Base-by-base conservation (phyloP, 2,329 filamentous ascomycete species). In the Achaetomium macrosporum region DNA sequence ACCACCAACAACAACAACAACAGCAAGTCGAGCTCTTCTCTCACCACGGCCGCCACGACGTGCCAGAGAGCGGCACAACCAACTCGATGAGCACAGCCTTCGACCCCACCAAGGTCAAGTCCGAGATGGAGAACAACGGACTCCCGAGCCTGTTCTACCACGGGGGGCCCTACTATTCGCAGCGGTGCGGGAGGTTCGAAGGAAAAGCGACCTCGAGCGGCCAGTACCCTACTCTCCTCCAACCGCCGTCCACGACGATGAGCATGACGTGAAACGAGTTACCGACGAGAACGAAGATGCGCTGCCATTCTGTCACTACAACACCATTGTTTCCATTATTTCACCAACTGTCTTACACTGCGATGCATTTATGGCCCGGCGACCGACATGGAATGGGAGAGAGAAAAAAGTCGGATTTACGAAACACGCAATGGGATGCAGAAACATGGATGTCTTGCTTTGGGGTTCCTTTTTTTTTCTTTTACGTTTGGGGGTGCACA, bases 191-290 rank as follows among this genome's bases (percentile, higher is more conserved):
- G 15, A 72, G 75, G 10, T 82, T 77, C 57, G 78, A 82, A 49
- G 75, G 75, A 52, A 82, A 80, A 60, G 41, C 73, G 10, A 73
- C 67, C 41, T 79, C 78, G 5, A 67, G 66, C 19, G 78, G 77
- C 13, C 80, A 77, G 57, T 82, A 81, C 56, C 79, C 79, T 2
- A 75, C 72, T 6, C 66, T 74, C 58, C 64, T 77, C 30, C 68
- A 74, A 7, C 74, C 66, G 2, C 49, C 54, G 6, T 42, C 54
- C 1, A 50, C 76, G 0, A 73, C 74, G 29, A 72, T 76, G 64
- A 72, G 73, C 58, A 71, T 76, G 64, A 70, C 69, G 3, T 68
- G 5, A 39, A n/a, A n/a, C n/a, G n/a, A n/a, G n/a, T n/a, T n/a
- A n/a, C n/a, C n/a, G n/a, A n/a, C n/a, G n/a, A n/a, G n/a, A n/a